These are phyloP conservation scores for Eucalyptus virginea DNA, from an alignment of 345 rosid species.

Conservation along the genomic window DNA sequence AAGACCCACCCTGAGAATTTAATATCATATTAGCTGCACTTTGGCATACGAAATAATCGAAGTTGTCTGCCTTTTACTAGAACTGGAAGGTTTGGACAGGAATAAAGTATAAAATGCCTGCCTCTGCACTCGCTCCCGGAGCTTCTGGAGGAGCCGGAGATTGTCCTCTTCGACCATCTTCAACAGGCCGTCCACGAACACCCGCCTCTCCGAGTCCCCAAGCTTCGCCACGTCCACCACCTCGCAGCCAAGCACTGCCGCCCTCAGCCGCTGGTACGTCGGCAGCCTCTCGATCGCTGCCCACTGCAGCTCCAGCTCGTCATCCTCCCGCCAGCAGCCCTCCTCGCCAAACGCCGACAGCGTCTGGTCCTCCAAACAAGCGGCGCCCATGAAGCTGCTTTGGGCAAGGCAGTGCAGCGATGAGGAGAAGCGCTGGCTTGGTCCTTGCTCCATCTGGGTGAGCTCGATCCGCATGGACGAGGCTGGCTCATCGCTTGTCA, in stretches of 20 bases:
- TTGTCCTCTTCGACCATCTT: constrained; percentile 23
- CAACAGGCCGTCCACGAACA: constrained; percentile 24
- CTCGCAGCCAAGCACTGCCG: constrained; percentile 8
- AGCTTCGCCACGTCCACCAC: constrained; percentile 27
- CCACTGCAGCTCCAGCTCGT: constrained; percentile 22
- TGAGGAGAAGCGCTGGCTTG: not conserved
- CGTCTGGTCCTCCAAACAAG: not conserved
- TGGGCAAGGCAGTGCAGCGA: not conserved
- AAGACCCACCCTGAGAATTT: constrained; percentile 11
- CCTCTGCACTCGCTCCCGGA: constrained; percentile 15
- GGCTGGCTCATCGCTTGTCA: no score
- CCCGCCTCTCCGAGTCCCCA: constrained; percentile 8
- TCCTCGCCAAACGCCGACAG: not conserved
- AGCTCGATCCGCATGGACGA: not conserved
- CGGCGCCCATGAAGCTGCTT: not conserved
- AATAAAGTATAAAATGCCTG: not conserved
- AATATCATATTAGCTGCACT: not conserved
- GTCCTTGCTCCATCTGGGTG: not conserved
- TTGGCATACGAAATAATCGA: not conserved
- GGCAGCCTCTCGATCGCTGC: constrained; percentile 36
- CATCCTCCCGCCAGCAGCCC: not conserved
- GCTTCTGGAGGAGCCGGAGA: constrained; percentile 18
- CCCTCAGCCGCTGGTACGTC: constrained; percentile 2
- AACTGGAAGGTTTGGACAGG: not conserved
- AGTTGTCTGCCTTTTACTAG: not conserved